Evolutionary conservation across 192 early-diverging fungal genomes (phyloP).

Genomic region (Lunasporangiospora selenospora): DNA sequence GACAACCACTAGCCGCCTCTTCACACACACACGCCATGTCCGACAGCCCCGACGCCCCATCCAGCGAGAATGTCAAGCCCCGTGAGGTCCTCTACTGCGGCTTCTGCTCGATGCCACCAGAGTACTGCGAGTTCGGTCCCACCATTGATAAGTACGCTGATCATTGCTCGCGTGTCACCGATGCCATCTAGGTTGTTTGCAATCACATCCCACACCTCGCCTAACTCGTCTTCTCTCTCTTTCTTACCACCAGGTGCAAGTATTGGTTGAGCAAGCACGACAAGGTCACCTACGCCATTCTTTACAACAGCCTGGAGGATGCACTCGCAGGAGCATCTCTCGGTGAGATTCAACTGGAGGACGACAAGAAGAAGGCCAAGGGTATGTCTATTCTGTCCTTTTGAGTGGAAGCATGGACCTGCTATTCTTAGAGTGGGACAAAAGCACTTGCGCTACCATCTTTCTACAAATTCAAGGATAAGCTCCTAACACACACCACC

Average conservation of each 20-base stretch:
- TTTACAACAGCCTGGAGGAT: constrained; percentile 35
- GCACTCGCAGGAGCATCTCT: constrained; percentile 28
- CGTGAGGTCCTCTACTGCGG: constrained; percentile 46
- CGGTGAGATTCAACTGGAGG: constrained; percentile 23
- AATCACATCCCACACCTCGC: not conserved
- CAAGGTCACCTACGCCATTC: constrained; percentile 18
- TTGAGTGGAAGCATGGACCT: constrained; percentile 47
- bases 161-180: too few species aligned
- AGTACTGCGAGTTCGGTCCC: constrained; percentile 95
- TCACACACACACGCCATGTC: constrained; percentile 8
- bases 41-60: constrained; percentile 48
- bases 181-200: not conserved
- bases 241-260: constrained; percentile 29
- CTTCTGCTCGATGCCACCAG: constrained; percentile 45
- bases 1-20: not conserved
- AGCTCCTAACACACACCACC: too few species aligned
- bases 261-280: constrained; percentile 47
- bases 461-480: too few species aligned
- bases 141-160: constrained; percentile 79
- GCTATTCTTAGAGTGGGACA: constrained; percentile 50
- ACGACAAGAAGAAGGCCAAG: constrained; percentile 56
- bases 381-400: constrained; percentile 15
- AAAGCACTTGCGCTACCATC: constrained; percentile 63
- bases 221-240: not conserved
- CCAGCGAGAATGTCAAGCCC: constrained; percentile 43